Evolutionary conservation across 257 asterid species (phyloP).

Genomic region (Capsicum chinense): DNA sequence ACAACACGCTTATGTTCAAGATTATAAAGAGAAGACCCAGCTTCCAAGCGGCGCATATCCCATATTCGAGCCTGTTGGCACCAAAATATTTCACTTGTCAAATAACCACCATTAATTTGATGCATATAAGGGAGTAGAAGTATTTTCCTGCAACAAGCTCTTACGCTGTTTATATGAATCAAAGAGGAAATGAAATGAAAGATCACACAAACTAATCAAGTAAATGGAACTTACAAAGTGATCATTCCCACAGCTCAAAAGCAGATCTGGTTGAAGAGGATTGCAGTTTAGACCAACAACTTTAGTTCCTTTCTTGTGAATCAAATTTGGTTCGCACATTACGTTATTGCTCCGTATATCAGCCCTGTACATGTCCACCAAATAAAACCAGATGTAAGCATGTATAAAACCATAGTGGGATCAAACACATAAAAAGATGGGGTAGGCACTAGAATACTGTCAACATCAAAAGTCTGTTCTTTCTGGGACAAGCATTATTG

Average conservation of each 20-base stretch:
- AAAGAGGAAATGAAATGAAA: neutral
- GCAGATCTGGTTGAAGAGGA: constrained; percentile 96
- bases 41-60: constrained; percentile 86
- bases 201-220: constrained; percentile 18
- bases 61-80: constrained; percentile 86
- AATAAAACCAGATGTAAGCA: constrained; percentile 20
- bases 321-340: constrained; percentile 64
- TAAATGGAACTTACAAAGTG: constrained; percentile 71
- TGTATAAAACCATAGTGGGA: neutral
- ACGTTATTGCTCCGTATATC: constrained; percentile 68
- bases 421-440: neutral
- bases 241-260: constrained; percentile 92
- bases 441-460: constrained; percentile 3
- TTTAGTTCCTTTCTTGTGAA: constrained; percentile 97
- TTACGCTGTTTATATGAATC: constrained; percentile 3
- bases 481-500: neutral
- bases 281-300: constrained; percentile 94
- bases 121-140: neutral
- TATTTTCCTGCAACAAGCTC: constrained; percentile 12
- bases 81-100: constrained; percentile 25
- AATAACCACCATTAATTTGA: constrained; percentile 23
- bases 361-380: constrained; percentile 54
- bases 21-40: constrained; percentile 72
- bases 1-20: constrained; percentile 91
- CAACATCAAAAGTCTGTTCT: neutral